Conservation (phyloP, 1,284 basidiomycete genomes). For the Polyporus tsugae region DNA sequence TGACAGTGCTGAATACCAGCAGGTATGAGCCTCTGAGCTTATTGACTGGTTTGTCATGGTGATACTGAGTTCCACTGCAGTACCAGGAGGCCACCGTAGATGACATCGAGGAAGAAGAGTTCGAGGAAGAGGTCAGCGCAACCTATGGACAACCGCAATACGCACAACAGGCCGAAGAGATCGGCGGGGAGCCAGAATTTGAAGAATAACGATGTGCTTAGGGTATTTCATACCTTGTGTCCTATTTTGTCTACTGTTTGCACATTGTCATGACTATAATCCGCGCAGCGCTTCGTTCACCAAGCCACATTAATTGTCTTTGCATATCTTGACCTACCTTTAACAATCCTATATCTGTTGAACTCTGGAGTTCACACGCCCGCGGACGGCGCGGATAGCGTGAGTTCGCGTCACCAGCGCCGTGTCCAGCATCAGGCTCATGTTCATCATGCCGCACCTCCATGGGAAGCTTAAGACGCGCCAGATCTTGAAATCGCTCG, state of each 20-base stretch:
- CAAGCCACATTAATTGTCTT: neutral
- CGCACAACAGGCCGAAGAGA: constrained; percentile 10
- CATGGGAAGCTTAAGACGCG: neutral
- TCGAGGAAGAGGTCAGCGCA: constrained; percentile 32
- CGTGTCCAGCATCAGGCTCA: neutral
- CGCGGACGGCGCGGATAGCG: neutral
- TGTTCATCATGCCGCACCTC: neutral
- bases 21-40: constrained; percentile 46
- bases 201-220: constrained; percentile 12
- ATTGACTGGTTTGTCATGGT: too few species aligned
- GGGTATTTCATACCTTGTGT: neutral
- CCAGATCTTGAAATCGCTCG: neutral
- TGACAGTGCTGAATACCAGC: constrained; percentile 75
- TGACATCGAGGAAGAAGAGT: constrained; percentile 46
- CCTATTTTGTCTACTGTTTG: neutral
- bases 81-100: constrained; percentile 70
- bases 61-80: constrained; percentile 42
- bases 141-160: neutral
- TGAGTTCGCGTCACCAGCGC: neutral
- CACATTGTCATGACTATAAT: constrained; percentile 15
- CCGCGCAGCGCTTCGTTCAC: neutral
- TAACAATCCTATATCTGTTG: neutral
- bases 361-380: neutral
- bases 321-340: constrained; percentile 10
- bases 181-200: constrained; percentile 27